Base-by-base conservation (phyloP, 352 stramenopile genomes). In the Phytophthora parvispora region DNA sequence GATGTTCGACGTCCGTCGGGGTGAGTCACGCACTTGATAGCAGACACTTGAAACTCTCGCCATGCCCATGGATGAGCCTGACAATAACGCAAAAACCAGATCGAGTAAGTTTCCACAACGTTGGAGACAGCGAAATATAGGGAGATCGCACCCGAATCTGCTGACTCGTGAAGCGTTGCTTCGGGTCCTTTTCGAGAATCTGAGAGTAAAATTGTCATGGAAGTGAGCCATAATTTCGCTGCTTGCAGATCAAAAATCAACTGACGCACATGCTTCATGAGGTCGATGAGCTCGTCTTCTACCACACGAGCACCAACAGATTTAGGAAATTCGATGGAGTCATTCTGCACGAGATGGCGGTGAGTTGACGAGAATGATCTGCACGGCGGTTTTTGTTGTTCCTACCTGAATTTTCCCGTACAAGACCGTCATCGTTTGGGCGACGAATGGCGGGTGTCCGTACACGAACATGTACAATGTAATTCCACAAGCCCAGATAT, bases 391-490 rank as follows among this genome's bases (percentile, higher is more conserved):
- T 34, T n/a, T 1, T 18, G 13, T 25, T 8, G 18, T 83, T 49
- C 76, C 53, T 78, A 90, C 78, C 60, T 85, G 80, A 72, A 99
- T 99, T 40, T 87, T 86, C 1, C 82, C 72, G 86, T 99, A 99
- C 15, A 99, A 71, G 40, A 98, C 89, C 15, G 86, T 86, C 60
- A 98, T 93, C 13, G 82, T 87, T 49, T 96, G 83, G 28, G 92
- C 94, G 63, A 94, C 89, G 69, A 99, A 99, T 4, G 97, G 97
- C 5, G 98, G 82, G 34, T 86, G 85, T 16, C 96, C 95, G 54
- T 98, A 98, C 9, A 97, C 85, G 72, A 99, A 99, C 80, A 99
- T 98, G 72, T 98, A 99, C 3, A 99, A 72, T 65, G 96, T 99
- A 31, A 99, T 75, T 5, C 97, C 97, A 20, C 94, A 98, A 15